Evolutionary conservation across 192 early-diverging fungal genomes (phyloP), one percentile per base, ranked within the genome.

Genomic region (Entomortierella lignicola): DNA sequence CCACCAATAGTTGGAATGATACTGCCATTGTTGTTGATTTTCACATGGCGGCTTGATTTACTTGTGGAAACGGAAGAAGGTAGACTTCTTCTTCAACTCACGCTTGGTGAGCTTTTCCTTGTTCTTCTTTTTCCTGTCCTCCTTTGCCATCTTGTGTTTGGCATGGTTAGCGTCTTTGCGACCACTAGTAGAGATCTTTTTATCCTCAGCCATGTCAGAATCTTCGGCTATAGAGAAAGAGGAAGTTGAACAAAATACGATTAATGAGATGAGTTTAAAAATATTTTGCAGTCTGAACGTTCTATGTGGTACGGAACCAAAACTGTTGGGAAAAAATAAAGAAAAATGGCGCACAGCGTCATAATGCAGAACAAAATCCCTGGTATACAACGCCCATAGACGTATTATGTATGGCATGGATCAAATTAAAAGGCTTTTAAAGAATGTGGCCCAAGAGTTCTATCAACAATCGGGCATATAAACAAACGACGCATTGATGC

Each of bases 131-230:
- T 79, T 79, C 75, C 75, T 79, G 57, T 79, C 75, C 62, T 79
- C 75, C 75, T 79, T 79, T 47, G 67, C 61, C 75, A 79, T 64
- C 62, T 79, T 79, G 62, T 79, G 75, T 57, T 79, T 79, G 54
- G 75, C 75, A 23, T 79, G 66, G 67, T 79, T 79, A 53, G 75
- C 43, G 39, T 70, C 51, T 57, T 79, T 79, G 51, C 67, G 75
- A 54, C 86, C 86, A 63, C 86, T 84, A 48, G 86, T 87, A 17
- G 86, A 87, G 61, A 87, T 69, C 62, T 83, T 84, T 44, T 80
- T 69, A 18, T 69, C 79, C 37, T 85, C 73, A 8, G 63, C 56
- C 68, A 80, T 71, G 20, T 63, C 72, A 18, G 57, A 47, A 50
- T 67, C 62, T 18, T 55, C 59, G 25, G 72, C 65, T 64, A 60